Evolutionary conservation across 495 filamentous ascomycete genomes (phyloP).

Genomic region (Mytilinidion resinicola): DNA sequence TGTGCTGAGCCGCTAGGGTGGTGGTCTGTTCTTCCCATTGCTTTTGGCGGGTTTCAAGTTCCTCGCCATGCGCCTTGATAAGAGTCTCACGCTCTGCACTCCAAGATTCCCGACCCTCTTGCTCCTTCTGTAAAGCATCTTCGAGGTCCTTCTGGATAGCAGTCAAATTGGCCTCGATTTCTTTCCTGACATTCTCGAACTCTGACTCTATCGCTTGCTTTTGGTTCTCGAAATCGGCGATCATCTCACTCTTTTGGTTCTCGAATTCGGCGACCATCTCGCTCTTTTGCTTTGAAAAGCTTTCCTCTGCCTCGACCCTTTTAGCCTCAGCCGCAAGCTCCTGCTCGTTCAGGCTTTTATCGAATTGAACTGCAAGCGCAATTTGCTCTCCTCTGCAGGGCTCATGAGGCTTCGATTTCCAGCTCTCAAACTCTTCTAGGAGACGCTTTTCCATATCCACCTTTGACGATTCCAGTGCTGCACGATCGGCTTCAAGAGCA

Average conservation of each 20-base stretch:
- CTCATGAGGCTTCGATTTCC: slow-evolving; percentile 18
- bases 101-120: slow-evolving; percentile 25
- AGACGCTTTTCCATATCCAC: slow-evolving; percentile 14
- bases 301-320: too few species aligned
- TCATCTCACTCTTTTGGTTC: slow-evolving; percentile 22
- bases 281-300: slow-evolving; percentile 2
- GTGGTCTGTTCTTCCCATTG: slow-evolving; percentile 30
- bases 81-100: slow-evolving; percentile 24
- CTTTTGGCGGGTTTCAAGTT: slow-evolving; percentile 23
- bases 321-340: slow-evolving; percentile 3
- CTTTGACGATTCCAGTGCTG: slow-evolving; percentile 11
- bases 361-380: slow-evolving; percentile 23
- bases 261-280: slow-evolving; percentile 17
- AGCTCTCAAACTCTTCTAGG: slow-evolving; percentile 22
- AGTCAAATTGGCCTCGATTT: slow-evolving; percentile 22
- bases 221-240: slow-evolving; percentile 20
- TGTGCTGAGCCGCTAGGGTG: slow-evolving; percentile 21
- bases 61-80: slow-evolving; percentile 20
- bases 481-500: slow-evolving; percentile 13
- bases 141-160: slow-evolving; percentile 28
- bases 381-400: slow-evolving; percentile 21
- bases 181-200: slow-evolving; percentile 23
- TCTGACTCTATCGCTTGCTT: slow-evolving; percentile 20
- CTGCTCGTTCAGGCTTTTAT: slow-evolving; percentile 10
- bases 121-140: slow-evolving; percentile 26